Evolutionary conservation across 1,284 basidiomycete species (phyloP), one percentile per base, ranked within the genome.

Genomic region (Puccinia novopanici): DNA sequence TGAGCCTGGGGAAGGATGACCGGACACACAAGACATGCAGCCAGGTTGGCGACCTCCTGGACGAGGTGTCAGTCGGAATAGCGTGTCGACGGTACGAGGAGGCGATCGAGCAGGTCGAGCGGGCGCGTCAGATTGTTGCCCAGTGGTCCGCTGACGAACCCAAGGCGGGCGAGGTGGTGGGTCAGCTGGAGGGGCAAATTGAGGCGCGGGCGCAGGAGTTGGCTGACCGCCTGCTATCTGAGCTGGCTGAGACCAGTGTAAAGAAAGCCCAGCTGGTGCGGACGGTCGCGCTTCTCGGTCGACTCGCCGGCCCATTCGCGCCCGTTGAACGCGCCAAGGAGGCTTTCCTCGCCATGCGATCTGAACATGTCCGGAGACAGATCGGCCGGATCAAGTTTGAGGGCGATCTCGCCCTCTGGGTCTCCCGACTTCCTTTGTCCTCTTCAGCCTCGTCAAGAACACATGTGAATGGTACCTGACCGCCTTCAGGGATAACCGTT

Each of bases 391-490:
- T 98, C 84, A 89, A 90, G 76, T 96, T 95, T 83, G 94, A 98
- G 84, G 96, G 96, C 0, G 91, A 96, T 83, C 89, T 93, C n/a
- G 89, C 89, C 8, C 88, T 91, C 73, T 95, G 86, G 83, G 84
- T 95, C 71, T 91, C 90, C 22, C 92, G 95, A 87, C 96, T 57
- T 90, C 92, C 0, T 88, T 93, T 75, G 92, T 96, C 0, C 89
- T 91, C 81, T 96, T 96, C 84, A 94, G 93, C 0, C 90, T 92
- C 9, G 92, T 96, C 86, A 95, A 94, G 85, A 93, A 99, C 85
- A 98, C 95, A 0, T 93, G 93, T 57, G 96, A 99, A 86, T 99
- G 96, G 97, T 99, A 94, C 86, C 89, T 98, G 85, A 91, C 91
- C 0, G 95, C 94, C 70, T 99, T 98, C 87, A 93, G 92, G 86